phyloP scores from a whole-genome alignment of 176 grass and related monocot genomes.

The Otatea glauca region DNA sequence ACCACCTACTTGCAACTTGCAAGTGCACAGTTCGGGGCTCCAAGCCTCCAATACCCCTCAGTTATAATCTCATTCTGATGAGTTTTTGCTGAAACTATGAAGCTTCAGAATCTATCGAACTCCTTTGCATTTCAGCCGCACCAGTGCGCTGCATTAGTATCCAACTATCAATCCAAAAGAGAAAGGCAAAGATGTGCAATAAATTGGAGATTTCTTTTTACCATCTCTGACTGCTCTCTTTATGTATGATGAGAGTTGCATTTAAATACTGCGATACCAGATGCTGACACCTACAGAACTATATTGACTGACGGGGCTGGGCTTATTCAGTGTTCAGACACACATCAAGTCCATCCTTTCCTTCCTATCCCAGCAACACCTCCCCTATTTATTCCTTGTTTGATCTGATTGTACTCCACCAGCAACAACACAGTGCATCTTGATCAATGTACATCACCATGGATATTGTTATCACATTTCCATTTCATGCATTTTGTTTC shows the following conservation, averaged over 20 bases:
- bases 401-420: neutral
- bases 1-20: neutral
- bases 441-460: neutral
- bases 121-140: neutral
- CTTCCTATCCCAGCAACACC: neutral
- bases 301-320: neutral
- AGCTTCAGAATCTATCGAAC: neutral
- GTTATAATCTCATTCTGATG: neutral
- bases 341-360: neutral
- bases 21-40: neutral
- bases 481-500: neutral
- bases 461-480: neutral
- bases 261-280: neutral
- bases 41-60: neutral
- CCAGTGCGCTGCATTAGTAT: neutral
- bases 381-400: neutral
- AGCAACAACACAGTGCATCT: neutral
- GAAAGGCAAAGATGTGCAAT: neutral
- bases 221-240: neutral
- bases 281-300: neutral
- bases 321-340: constrained; percentile 3
- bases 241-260: neutral
- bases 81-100: neutral
- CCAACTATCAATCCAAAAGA: neutral
- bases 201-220: neutral